Conservation (phyloP, 306 rosid species). For the Biancaea sappan region DNA sequence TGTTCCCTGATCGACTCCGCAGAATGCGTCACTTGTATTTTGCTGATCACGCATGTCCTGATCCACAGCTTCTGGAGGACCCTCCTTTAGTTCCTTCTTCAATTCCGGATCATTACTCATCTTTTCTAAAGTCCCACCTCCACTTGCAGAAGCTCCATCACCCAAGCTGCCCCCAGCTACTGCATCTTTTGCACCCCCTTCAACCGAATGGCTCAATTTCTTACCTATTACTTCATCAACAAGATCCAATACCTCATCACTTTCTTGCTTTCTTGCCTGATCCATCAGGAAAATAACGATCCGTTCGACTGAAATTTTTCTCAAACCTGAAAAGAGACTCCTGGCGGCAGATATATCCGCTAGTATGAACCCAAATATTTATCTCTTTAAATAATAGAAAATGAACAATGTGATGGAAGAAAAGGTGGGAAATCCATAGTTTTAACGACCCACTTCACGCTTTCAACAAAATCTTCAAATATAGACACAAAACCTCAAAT, state of each 20-base stretch:
- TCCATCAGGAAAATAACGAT: conserved; percentile 48
- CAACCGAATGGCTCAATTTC: conserved; percentile 43
- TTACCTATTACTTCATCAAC: conserved; percentile 41
- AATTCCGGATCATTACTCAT: conserved; percentile 39
- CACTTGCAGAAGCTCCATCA: conserved; percentile 22
- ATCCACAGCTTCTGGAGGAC: conserved; percentile 23
- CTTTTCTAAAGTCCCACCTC: conserved; percentile 38
- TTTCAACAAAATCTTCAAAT: conserved; percentile 25
- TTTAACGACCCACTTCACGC: conserved; percentile 42
- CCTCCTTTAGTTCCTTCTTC: conserved; percentile 36
- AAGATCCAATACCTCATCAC: conserved; percentile 42
- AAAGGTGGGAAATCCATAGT: conserved; percentile 30
- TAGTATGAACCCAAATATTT: conserved; percentile 22
- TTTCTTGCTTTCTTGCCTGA: conserved; percentile 36
- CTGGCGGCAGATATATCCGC: conserved; percentile 26
- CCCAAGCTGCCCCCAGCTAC: conserved; percentile 33
- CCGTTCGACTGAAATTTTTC: conserved; percentile 26
- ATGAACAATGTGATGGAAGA: conserved; percentile 43
- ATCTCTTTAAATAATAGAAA: conserved; percentile 14
- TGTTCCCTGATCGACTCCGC: conserved; percentile 45
- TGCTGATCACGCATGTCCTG: conserved; percentile 28
- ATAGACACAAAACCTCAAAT: conserved; percentile 18
- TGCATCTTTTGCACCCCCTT: conserved; percentile 47
- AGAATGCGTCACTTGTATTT: conserved; percentile 33
- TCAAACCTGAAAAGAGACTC: conserved; percentile 33